A percentile compares a stretch with the other conserved stretches of the same genome.
Evolutionary conservation across 352 stramenopile species (phyloP).

Genomic region (Lagenidium giganteum): DNA sequence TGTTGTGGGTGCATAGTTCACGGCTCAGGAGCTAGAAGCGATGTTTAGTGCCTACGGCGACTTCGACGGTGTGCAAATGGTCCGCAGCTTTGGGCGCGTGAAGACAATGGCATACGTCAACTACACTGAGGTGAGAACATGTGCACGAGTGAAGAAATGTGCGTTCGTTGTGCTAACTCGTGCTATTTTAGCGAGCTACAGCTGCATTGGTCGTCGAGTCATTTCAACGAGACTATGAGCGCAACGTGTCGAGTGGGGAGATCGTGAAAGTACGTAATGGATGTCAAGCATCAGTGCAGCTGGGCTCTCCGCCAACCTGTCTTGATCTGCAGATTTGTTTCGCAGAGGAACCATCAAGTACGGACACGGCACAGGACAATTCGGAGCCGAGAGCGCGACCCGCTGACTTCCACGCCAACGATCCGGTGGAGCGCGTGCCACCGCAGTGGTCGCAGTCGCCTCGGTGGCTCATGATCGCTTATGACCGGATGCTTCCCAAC

Average conservation of each 20-base stretch:
- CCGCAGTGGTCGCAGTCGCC: neutral
- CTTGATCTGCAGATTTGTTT: constrained; percentile 31
- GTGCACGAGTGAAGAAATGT: no score
- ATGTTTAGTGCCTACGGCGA: constrained; percentile 82
- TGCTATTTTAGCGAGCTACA: constrained; percentile 32
- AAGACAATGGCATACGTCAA: constrained; percentile 84
- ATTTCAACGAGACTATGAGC: constrained; percentile 36
- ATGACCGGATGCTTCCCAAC: constrained; percentile 56
- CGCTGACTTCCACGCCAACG: no score
- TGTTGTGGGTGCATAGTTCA: constrained; percentile 43
- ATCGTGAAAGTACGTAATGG: constrained; percentile 54
- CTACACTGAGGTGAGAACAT: constrained; percentile 50
- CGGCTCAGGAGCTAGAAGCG: constrained; percentile 65
- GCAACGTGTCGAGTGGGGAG: constrained; percentile 25
- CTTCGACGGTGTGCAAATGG: constrained; percentile 59
- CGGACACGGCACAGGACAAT: no score
- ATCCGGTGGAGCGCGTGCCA: neutral
- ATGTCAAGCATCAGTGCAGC: no score
- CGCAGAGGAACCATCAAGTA: no score
- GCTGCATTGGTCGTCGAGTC: constrained; percentile 49
- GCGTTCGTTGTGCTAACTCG: neutral
- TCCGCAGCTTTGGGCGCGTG: constrained; percentile 73
- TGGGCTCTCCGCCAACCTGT: no score
- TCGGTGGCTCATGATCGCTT: constrained; percentile 68
- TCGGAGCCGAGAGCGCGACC: no score